Evolutionary conservation across 768 basidiomycete species (phyloP), one percentile per base, ranked within the genome.

Genomic region (Suillus americanus): DNA sequence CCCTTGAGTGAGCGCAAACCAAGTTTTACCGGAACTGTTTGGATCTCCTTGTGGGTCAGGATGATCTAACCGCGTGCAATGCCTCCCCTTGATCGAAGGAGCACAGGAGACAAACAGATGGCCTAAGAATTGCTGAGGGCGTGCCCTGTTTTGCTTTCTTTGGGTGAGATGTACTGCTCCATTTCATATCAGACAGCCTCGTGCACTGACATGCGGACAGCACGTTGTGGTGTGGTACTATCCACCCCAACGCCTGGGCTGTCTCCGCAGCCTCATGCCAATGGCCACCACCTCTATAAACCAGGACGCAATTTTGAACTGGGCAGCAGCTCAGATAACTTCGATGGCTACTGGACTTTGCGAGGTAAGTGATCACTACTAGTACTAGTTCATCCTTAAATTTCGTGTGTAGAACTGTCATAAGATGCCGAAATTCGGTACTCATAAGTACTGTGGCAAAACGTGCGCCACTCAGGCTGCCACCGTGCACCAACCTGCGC

Each of bases 381-480:
- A 14, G 14, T 50, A 25, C 14, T 16, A 30, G 14, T n/a, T 20
- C 35, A 37, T 41, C 59, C 62, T 57, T 55, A 35, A 67, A 30
- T 41, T 7, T n/a, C 10, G 25, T 30, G 16, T 37, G 43, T 62
- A 89, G 88, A 80, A 80, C 51, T 89, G 88, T 69, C 82, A 83
- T 69, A 64, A 79, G 46, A 81, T 79, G 57, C 85, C 85, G n/a
- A 87, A 86, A 71, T 83, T 80, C 61, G 74, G 77, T 57, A 79
- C 80, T 33, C 86, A 87, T 75, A 80, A 78, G 20, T 89, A 81
- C 68, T 88, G 87, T 66, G 78, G 85, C 62, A 87, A 83, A 74
- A 82, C 81, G 12, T 88, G 87, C 66, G 78, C 79, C 10, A 81
- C 85, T 33, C 68, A 84, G 80, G 76, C 74, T 37, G 70, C 67